Percentiles rank a stretch among this genome's conserved stretches.
Conservation (phyloP, 257 asterid genomes). For the Rhazya stricta region DNA sequence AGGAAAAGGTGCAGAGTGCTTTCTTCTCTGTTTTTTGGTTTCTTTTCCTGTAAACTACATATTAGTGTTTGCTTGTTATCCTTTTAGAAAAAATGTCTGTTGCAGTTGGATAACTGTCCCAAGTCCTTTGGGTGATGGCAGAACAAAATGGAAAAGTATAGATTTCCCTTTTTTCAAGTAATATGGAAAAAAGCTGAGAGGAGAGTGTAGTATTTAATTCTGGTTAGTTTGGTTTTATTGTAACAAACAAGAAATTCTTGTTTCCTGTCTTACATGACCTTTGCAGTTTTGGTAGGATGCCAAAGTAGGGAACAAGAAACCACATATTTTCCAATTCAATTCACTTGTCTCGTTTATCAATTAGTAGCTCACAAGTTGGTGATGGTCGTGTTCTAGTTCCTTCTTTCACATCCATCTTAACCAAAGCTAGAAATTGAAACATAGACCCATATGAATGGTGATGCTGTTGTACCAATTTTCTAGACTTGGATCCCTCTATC, state of each 20-base stretch:
- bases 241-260: background rate
- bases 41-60: too few species aligned
- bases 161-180: background rate
- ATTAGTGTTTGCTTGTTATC: background rate
- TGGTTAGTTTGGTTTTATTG: background rate
- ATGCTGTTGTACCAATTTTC: background rate
- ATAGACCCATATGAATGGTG: background rate
- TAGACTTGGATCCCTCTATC: background rate
- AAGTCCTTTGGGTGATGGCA: background rate
- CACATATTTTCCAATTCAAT: background rate
- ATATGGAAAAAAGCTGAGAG: background rate
- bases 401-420: background rate
- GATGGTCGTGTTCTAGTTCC: background rate
- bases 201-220: background rate
- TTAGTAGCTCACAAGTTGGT: background rate
- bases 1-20: slow-evolving; percentile 46
- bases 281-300: background rate
- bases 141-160: background rate
- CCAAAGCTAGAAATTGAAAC: background rate
- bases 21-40: background rate
- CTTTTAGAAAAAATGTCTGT: background rate
- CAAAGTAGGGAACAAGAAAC: background rate
- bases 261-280: background rate
- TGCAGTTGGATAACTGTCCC: background rate
- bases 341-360: background rate